phyloP scores from a whole-genome alignment of 176 grass and related monocot species.

The Phyllostachys edulis region DNA sequence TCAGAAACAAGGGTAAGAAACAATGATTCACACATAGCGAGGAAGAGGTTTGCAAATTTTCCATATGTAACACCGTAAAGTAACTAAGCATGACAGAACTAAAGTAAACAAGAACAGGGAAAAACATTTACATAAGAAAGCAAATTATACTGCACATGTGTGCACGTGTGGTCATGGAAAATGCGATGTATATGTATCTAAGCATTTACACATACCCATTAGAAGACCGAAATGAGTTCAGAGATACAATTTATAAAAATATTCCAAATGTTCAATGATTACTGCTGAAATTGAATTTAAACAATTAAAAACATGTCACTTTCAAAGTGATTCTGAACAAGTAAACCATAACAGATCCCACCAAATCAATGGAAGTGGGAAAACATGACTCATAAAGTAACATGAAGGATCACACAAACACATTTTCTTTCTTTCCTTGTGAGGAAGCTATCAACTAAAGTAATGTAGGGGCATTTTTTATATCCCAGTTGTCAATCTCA shows the following conservation, averaged over 20 bases:
- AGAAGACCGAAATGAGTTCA: conserved; percentile 1
- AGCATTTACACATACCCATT: not conserved
- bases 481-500: not conserved
- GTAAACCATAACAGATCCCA: not conserved
- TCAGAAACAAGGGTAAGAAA: too few relatives aligned
- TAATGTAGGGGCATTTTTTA: not conserved
- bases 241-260: not conserved
- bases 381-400: not conserved
- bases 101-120: not conserved
- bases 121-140: not conserved
- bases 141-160: not conserved
- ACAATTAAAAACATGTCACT: conserved; percentile 5
- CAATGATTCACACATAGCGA: too few relatives aligned
- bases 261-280: not conserved
- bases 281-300: not conserved
- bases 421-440: not conserved
- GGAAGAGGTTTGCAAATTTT: not conserved
- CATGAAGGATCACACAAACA: not conserved
- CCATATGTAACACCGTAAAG: not conserved
- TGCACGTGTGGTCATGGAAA: not conserved
- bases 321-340: not conserved
- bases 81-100: conserved; percentile 7
- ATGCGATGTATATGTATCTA: not conserved
- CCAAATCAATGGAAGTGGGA: not conserved
- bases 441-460: not conserved